Evolutionary conservation across 2,329 filamentous ascomycete species (phyloP).

Genomic region (Aspergillus sp.): DNA sequence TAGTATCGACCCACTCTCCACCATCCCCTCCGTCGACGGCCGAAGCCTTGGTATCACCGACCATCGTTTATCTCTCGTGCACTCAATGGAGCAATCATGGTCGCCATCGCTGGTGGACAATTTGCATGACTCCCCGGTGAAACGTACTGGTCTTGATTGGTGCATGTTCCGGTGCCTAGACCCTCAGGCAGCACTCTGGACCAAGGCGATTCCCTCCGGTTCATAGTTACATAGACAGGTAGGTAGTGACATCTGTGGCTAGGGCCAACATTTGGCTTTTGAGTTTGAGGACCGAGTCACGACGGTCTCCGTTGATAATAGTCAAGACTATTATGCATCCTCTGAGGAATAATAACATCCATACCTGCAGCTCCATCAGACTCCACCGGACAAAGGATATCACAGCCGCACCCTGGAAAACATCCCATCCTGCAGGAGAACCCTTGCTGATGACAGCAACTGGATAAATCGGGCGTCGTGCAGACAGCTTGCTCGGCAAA

Average conservation of each 20-base stretch:
- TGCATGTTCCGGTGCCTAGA: background rate
- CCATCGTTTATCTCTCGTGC: slow-evolving; percentile 4
- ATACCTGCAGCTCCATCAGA: slow-evolving; percentile 10
- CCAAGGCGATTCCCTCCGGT: background rate
- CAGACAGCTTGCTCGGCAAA: background rate
- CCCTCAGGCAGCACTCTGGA: background rate
- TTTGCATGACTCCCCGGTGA: no score
- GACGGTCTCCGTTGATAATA: slow-evolving; percentile 5
- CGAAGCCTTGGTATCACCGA: slow-evolving; percentile 1
- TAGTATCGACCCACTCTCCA: background rate
- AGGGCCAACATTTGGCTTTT: slow-evolving; percentile 8
- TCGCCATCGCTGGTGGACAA: background rate
- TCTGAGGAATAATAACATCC: slow-evolving; percentile 8
- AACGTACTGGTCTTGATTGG: background rate
- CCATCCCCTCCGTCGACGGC: background rate
- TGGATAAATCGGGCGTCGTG: background rate
- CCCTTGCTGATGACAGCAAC: background rate
- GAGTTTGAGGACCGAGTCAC: slow-evolving; percentile 11
- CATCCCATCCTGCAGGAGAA: background rate
- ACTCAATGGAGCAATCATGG: background rate
- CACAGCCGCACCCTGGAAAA: background rate
- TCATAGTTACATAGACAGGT: background rate
- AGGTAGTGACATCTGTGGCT: no score
- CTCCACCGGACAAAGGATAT: slow-evolving; percentile 7
- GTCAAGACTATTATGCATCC: background rate